Evolutionary conservation across 192 early-diverging fungal genomes (phyloP), one percentile per base, ranked within the genome.

Genomic region (Backusella macrospora): DNA sequence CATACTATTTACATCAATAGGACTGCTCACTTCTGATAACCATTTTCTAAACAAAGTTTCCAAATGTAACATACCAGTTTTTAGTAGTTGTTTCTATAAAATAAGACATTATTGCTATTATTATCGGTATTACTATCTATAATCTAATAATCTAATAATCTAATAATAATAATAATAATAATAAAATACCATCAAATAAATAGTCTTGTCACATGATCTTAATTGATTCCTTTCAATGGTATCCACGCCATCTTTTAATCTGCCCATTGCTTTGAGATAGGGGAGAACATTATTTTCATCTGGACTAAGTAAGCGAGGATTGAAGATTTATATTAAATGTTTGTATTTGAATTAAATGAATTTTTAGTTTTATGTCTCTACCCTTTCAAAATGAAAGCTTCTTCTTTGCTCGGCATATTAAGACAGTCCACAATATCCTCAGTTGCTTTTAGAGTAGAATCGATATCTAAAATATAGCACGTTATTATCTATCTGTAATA

Each of bases 321-420:
- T 47, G 9, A 47, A 34, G 46, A 4, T 55, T 55, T 55, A 55
- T 55, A 55, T 55, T 55, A 59, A 59, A 59, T 59, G 23, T 18
- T 3, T 21, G 18, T 21, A 12, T 62, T 15, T 7, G 40, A 4
- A 26, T 29, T 26, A 45, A 68, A 62, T 23, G 0, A 45, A 63
- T 59, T 34, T 62, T 3, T 23, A 42, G 21, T 18, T 14, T 63
- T 48, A 37, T 42, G 4, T 40, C 16, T 44, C 15, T 78, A 90
- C 86, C 92, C 92, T 85, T 85, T 88, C 46, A 87, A 75, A 47
- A 94, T 87, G 63, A 83, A 83, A 0, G 84, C 75, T 52, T 93
- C 92, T 71, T 93, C 91, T 74, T 84, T 81, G 23, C 82, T 84
- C 1, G 87, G 88, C 49, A 93, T 75, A 72, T 93, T 92, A 75